A percentile compares a stretch with the other conserved stretches of the same genome.
These are phyloP conservation scores for Didymosphaeria variabile DNA, from an alignment of 2,329 filamentous ascomycete genomes.

Conservation along the genomic window DNA sequence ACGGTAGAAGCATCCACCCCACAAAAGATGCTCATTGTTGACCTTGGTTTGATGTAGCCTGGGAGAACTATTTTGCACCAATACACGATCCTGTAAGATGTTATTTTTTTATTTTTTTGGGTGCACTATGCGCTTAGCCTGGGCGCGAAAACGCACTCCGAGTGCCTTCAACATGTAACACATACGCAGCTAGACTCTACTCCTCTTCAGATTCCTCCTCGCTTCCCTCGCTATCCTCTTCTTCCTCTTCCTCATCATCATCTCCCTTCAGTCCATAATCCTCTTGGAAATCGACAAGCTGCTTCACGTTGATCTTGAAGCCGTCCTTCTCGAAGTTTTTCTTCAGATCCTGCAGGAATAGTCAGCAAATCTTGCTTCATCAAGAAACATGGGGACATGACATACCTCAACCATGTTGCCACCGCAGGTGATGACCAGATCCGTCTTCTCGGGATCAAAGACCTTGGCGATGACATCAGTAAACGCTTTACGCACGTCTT, in stretches of 20 bases:
- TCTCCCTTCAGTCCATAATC: slow-evolving; percentile 81
- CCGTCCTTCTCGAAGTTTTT: slow-evolving; percentile 77
- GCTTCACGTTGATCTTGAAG: slow-evolving; percentile 79
- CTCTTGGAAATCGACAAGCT: slow-evolving; percentile 83
- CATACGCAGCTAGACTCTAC: background rate
- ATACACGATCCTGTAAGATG: background rate
- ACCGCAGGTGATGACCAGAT: slow-evolving; percentile 88
- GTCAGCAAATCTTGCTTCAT: slow-evolving; percentile 19
- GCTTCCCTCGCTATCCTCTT: slow-evolving; percentile 40
- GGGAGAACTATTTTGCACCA: background rate
- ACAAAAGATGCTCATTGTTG: no score
- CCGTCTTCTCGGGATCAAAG: slow-evolving; percentile 81
- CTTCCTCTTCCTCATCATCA: slow-evolving; percentile 66
- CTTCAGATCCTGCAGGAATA: slow-evolving; percentile 69
- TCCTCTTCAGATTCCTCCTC: slow-evolving; percentile 28
- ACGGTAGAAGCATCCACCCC: no score
- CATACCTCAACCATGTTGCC: slow-evolving; percentile 84
- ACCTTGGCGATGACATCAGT: slow-evolving; percentile 78
- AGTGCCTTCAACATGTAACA: background rate
- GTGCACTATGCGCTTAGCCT: background rate
- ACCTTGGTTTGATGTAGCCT: background rate
- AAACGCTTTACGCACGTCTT: slow-evolving; percentile 80
- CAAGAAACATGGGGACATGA: slow-evolving; percentile 26
- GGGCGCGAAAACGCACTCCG: background rate
- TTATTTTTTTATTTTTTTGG: background rate